Percentiles rank a stretch among this genome's conserved stretches.
Evolutionary conservation across 1,139 yeast genomes (phyloP).

Genomic region (Yamadazyma sp.): DNA sequence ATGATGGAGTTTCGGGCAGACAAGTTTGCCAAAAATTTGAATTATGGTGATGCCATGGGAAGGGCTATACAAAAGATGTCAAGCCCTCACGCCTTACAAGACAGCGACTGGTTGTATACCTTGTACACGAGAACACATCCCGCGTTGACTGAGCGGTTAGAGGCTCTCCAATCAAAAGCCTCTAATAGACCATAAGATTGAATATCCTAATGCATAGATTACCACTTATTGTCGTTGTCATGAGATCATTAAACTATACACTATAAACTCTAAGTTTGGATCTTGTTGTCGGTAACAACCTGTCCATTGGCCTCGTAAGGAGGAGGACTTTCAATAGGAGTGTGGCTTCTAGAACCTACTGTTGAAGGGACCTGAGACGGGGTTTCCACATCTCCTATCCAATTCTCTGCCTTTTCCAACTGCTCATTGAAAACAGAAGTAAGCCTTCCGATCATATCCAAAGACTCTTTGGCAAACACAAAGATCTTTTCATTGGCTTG

Average conservation of each 20-base stretch:
- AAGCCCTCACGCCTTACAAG: neutral
- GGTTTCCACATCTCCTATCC: constrained; percentile 57
- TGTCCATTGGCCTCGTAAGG: constrained; percentile 2
- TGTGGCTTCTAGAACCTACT: constrained; percentile 7
- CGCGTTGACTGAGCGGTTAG: neutral
- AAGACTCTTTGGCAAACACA: constrained; percentile 81
- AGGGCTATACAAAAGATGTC: neutral
- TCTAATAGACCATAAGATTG: too few relatives aligned
- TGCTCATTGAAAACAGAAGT: constrained; percentile 84
- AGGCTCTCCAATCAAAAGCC: neutral
- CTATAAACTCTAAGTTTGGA: constrained; percentile 1
- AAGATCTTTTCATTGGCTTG: constrained; percentile 64
- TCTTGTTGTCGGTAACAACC: neutral
- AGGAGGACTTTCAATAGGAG: constrained; percentile 3
- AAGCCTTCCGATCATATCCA: constrained; percentile 83
- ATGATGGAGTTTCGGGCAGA: neutral
- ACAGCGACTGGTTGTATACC: neutral
- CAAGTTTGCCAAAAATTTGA: neutral
- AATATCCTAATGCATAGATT: too few relatives aligned
- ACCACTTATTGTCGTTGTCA: too few relatives aligned
- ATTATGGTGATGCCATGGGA: neutral
- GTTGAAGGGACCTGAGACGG: constrained; percentile 3
- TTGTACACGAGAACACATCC: constrained; percentile 1
- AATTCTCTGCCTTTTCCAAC: constrained; percentile 76
- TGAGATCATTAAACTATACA: constrained; percentile 1